Base-by-base conservation (phyloP, 2,329 filamentous ascomycete genomes). In the Monosporascus ibericus region DNA sequence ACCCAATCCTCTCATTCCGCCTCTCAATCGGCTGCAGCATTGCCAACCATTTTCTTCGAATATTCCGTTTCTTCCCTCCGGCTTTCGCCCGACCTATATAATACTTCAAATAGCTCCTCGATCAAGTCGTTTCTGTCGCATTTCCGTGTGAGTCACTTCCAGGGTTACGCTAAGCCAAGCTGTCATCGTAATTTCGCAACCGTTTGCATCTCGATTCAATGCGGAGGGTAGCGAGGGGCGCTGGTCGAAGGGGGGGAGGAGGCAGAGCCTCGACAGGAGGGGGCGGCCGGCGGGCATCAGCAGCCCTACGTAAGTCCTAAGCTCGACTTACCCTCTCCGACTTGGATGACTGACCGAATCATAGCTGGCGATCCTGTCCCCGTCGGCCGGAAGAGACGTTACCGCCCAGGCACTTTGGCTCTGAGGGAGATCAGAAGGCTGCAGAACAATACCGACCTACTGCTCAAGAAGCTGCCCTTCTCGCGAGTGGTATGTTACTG, bases 381-480 rank as follows among this genome's bases (percentile, higher is more conserved):
- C 1, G 75, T 79, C 53, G 74, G 72, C 53, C 78, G 78, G 59
- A 82, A 78, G 59, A 80, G 80, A 58, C 81, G 88, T 59, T 91
- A 90, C 66, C 81, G 76, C 52, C 88, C 88, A 1, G 91, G 91
- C 65, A 96, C 92, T 44, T 80, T 90, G 60, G 92, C 94, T 50
- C 80, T 97, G 51, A 87, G 88, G 72, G 92, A 97, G 75, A 97
- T 97, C 70, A 81, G 92, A 69, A 84, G 83, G 64, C 95, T 95
- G 70, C 94, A 97, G 74, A 88, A 86, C 71, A 88, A 84, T 57
- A 95, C 90, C 55, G 92, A 97, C 65, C 82, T 97, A 30, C 75
- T 97, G 48, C 80, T 97, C 60, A 79, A 80, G 61, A 92, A 91
- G 71, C 77, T 92, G 8, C 88, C 89, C 15, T 92, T 94, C 72